Evolutionary conservation across 139 green algal genomes (phyloP), one percentile per base, ranked within the genome.

Genomic region (Chlamydomonas schloesseri): DNA sequence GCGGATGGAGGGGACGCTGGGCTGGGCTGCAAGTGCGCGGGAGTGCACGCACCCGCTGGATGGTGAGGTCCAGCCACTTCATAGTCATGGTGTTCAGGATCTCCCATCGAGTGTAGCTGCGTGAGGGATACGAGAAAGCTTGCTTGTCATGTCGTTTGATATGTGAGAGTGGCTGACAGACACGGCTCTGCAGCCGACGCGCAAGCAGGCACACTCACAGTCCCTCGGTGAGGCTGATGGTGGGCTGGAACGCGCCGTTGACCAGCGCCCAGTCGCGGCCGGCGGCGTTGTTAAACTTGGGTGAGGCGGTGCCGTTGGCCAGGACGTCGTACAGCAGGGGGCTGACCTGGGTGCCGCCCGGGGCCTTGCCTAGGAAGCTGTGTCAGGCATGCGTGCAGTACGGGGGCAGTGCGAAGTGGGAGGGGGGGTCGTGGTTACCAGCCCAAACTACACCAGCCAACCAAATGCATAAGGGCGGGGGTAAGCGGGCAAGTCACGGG

Each of bases 41-140:
- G 57, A 15, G 4, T 31, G 31, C 24, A 15, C n/a, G n/a, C n/a
- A 71, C 64, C 64, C 20, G 14, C 64, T 73, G 76, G 9, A 87
- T 67, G 81, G 81, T 87, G 55, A 87, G 71, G 71, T 87, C 81
- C 36, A 87, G 36, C 70, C 71, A 87, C 71, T 81, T 81, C 81
- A 87, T 87, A 37, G 71, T 81, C 55, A 81, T 55, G 2, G 71
- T n/a, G 37, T 67, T 79, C 29, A 87, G 0, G 13, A 87, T 36
- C 34, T 73, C 26, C 71, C 70, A 87, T 15, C 81, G 81, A 1
- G 28, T 28, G 70, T 73, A 87, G 34, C 71, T 87, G 81, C 29
- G n/a, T n/a, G n/a, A n/a, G n/a, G n/a, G n/a, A n/a, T n/a, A n/a
- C n/a, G 20, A 29, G 36, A 1, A 18, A 34, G 36, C 5, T 2